phyloP scores from a whole-genome alignment of 768 basidiomycete species.

The Tephrocybe sp. region DNA sequence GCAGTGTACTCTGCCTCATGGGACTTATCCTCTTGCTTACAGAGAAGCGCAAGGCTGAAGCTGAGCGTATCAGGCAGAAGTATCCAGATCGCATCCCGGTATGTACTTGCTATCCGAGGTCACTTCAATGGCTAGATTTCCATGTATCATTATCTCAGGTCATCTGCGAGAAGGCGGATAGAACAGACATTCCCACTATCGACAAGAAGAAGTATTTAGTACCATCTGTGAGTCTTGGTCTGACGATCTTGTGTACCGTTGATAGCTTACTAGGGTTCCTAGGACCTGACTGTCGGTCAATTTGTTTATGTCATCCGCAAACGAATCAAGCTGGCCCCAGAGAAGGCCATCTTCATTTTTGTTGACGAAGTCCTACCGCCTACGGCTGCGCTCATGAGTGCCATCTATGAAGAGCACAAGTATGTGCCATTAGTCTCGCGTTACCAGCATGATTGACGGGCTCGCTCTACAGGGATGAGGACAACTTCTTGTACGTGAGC shows the following conservation, averaged over 20 bases:
- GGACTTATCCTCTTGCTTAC: conserved; percentile 27
- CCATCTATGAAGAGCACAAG: conserved; percentile 99
- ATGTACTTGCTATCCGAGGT: conserved; percentile 29
- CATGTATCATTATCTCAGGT: conserved; percentile 53
- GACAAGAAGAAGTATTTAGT: conserved; percentile 99
- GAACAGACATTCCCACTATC: conserved; percentile 97
- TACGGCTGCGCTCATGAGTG: conserved; percentile 96
- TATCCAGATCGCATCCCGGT: conserved; percentile 98
- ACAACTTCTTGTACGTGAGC: conserved; percentile 97
- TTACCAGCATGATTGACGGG: conserved; percentile 22
- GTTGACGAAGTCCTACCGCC: conserved; percentile 98
- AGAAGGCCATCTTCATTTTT: conserved; percentile 99
- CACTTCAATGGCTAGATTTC: not conserved
- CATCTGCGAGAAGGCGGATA: conserved; percentile 99
- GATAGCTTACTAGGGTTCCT: not conserved
- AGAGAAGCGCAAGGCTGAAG: conserved; percentile 99
- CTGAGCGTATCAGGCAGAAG: conserved; percentile 97
- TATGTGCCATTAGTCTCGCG: conserved; percentile 37
- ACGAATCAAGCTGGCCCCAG: conserved; percentile 98
- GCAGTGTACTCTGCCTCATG: conserved; percentile 23
- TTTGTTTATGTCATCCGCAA: conserved; percentile 99
- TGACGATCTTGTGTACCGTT: conserved; percentile 7
- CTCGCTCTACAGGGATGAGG: conserved; percentile 80
- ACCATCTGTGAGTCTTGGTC: conserved; percentile 70
- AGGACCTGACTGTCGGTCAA: conserved; percentile 97